Evolutionary conservation across 495 filamentous ascomycete species (phyloP).

Genomic region (Penicillium lagena): DNA sequence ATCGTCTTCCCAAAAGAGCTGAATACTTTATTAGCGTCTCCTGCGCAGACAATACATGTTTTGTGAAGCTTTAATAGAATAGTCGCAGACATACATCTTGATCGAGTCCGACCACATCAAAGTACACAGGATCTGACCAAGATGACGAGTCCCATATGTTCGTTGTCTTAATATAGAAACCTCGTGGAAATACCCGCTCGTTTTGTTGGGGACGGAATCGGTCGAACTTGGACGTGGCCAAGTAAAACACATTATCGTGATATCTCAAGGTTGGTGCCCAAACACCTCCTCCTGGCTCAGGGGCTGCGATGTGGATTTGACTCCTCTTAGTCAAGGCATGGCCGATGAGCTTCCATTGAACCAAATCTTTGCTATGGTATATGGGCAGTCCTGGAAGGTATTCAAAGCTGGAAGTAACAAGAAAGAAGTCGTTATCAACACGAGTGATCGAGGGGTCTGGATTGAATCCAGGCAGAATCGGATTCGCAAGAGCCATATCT

Average conservation of each 20-base stretch:
- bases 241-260: constrained; percentile 51
- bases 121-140: constrained; percentile 50
- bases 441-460: constrained; percentile 55
- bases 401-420: constrained; percentile 58
- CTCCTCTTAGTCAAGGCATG: constrained; percentile 17
- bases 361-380: constrained; percentile 49
- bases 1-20: constrained; percentile 52
- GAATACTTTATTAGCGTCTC: no score
- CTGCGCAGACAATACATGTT: no score
- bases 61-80: no score
- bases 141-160: constrained; percentile 27
- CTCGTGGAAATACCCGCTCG: constrained; percentile 21
- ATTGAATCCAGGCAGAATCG: constrained; percentile 58
- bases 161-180: constrained; percentile 40
- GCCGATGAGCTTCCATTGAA: constrained; percentile 47
- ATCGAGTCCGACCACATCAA: constrained; percentile 50
- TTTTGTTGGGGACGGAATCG: no score
- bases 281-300: constrained; percentile 51
- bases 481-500: constrained; percentile 29
- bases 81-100: constrained; percentile 18
- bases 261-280: constrained; percentile 59
- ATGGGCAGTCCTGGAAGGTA: constrained; percentile 57
- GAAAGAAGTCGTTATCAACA: constrained; percentile 52
- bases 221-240: constrained; percentile 43
- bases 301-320: constrained; percentile 18